A percentile compares a stretch with the other conserved stretches of the same genome.
Conservation (phyloP, 1,284 basidiomycete genomes). For the Marasmius tenuissimus region DNA sequence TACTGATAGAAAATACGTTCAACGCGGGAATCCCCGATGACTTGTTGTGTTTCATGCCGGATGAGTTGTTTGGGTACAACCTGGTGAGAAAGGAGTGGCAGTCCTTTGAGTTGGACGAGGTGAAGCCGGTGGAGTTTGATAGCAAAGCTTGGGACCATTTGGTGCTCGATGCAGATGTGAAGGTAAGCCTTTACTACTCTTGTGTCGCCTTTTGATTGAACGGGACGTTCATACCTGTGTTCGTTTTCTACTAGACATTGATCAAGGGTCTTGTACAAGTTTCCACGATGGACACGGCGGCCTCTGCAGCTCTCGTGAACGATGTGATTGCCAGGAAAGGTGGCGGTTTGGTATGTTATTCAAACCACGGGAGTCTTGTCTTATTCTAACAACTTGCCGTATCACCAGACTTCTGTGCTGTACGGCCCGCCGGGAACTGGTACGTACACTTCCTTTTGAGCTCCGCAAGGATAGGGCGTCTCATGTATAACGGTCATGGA, state of each 20-base stretch:
- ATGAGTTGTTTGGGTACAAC: constrained; percentile 7
- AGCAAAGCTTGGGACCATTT: constrained; percentile 8
- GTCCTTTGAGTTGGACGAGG: not conserved
- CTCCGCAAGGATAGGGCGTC: not conserved
- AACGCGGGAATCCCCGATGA: not conserved
- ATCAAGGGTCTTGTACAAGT: constrained; percentile 7
- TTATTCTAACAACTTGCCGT: not conserved
- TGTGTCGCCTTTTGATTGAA: not conserved
- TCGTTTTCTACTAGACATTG: not conserved
- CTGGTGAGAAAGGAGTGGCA: constrained; percentile 5
- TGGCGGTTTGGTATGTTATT: constrained; percentile 7
- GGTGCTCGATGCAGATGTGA: constrained; percentile 6
- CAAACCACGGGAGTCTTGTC: not conserved
- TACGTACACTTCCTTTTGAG: not conserved
- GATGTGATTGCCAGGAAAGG: constrained; percentile 10
- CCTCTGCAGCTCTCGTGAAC: not conserved
- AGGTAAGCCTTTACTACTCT: not conserved
- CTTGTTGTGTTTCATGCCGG: constrained; percentile 1
- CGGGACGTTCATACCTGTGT: not conserved
- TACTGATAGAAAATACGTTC: no score
- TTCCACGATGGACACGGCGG: not conserved
- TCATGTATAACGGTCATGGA: not conserved
- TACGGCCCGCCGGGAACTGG: constrained; percentile 13
- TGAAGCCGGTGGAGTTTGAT: constrained; percentile 4
- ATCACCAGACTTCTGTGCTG: constrained; percentile 3